phyloP scores from a whole-genome alignment of 73 alveolate species.

The Uronychia setigera region DNA sequence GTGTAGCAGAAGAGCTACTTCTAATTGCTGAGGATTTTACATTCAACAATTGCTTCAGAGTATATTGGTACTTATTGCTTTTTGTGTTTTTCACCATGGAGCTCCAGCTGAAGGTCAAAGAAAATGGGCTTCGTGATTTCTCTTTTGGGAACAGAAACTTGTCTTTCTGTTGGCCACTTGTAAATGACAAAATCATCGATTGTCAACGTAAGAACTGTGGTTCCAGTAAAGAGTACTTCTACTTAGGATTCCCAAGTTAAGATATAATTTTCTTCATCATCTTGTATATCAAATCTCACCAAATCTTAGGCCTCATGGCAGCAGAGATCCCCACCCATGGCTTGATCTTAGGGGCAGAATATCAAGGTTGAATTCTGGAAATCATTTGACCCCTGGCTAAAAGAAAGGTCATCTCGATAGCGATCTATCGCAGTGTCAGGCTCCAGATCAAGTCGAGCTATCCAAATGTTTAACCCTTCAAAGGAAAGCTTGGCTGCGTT shows the following conservation, averaged over 20 bases:
- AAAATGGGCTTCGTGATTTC: not conserved
- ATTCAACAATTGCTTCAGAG: not conserved
- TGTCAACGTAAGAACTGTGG: not conserved
- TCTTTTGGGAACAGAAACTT: not conserved
- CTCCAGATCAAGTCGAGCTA: not conserved
- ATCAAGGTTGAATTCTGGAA: not conserved
- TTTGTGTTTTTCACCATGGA: not conserved
- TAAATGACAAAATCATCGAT: not conserved
- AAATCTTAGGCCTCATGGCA: not conserved
- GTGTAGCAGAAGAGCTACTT: not conserved
- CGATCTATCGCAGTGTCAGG: not conserved
- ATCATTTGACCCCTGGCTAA: not conserved
- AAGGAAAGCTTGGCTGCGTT: not conserved
- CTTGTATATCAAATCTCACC: not conserved
- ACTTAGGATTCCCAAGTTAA: not conserved
- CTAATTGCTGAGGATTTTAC: not conserved
- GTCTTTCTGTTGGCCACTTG: not conserved
- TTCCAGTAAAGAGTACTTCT: not conserved
- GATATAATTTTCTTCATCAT: not conserved
- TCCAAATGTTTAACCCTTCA: not conserved
- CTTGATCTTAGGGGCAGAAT: not conserved
- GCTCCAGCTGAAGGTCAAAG: not conserved
- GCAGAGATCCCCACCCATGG: not conserved
- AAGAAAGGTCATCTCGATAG: not conserved
- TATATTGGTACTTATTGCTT: not conserved